A percentile compares a stretch with the other conserved stretches of the same genome.
phyloP scores from a whole-genome alignment of 805 yeast genomes.

The Clavispora fructus region DNA sequence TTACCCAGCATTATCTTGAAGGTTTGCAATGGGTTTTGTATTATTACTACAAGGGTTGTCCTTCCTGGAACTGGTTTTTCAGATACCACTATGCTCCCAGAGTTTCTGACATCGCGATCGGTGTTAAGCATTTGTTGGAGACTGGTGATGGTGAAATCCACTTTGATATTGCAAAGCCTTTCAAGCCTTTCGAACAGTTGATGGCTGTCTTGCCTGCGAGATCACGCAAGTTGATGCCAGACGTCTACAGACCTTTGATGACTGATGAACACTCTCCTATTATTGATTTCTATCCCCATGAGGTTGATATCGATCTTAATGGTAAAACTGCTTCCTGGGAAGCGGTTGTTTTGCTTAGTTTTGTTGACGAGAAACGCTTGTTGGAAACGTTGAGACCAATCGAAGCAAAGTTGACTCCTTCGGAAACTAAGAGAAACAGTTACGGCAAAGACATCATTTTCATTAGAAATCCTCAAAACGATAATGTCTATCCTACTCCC shows the following conservation, averaged over 20 bases:
- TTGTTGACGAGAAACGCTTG: conserved; percentile 80
- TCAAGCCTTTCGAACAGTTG: conserved; percentile 89
- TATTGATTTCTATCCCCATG: conserved; percentile 82
- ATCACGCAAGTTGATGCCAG: conserved; percentile 75
- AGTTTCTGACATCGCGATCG: conserved; percentile 77
- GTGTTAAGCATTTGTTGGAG: conserved; percentile 51
- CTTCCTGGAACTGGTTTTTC: conserved; percentile 95
- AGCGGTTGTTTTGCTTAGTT: conserved; percentile 87
- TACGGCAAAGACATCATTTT: conserved; percentile 69
- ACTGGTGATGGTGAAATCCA: conserved; percentile 31
- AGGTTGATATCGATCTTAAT: conserved; percentile 83
- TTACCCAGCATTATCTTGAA: conserved; percentile 79
- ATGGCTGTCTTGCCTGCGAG: conserved; percentile 97
- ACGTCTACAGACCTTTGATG: conserved; percentile 75
- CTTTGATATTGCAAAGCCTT: conserved; percentile 72
- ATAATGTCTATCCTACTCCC: conserved; percentile 66
- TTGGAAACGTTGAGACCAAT: conserved; percentile 66
- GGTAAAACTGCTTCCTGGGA: conserved; percentile 98
- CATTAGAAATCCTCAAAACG: conserved; percentile 70
- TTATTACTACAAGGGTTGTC: conserved; percentile 85
- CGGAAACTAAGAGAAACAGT: conserved; percentile 68
- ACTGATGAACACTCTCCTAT: conserved; percentile 82
- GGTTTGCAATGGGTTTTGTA: conserved; percentile 96
- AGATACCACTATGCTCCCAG: conserved; percentile 90
- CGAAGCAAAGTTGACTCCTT: conserved; percentile 57